Percentiles rank a stretch among this genome's conserved stretches.
phyloP scores from a whole-genome alignment of 768 basidiomycete species.

The Xerocomellus chrysenteron region DNA sequence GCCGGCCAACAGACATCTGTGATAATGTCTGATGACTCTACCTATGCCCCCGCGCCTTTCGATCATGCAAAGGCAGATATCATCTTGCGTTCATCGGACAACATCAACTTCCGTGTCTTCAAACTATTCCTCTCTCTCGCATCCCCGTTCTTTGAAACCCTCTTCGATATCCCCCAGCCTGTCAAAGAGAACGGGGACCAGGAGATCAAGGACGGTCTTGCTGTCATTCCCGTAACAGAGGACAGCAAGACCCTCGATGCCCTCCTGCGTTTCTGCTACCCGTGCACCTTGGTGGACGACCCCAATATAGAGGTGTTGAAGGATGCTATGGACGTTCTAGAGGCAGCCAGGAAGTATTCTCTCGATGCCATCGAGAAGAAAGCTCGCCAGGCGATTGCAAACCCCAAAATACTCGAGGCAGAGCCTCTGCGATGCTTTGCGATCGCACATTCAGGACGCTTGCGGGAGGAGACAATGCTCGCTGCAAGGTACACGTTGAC shows the following conservation, averaged over 20 bases:
- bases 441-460: neutral
- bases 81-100: too few relatives aligned
- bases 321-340: neutral
- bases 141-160: too few relatives aligned
- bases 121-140: too few relatives aligned
- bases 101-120: too few relatives aligned
- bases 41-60: constrained; percentile 1
- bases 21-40: neutral
- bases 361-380: neutral
- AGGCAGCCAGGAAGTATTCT: neutral
- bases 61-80: too few relatives aligned
- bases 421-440: constrained; percentile 1
- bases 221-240: neutral
- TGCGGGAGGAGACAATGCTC: neutral
- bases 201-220: neutral
- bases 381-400: neutral
- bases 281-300: neutral
- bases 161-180: constrained; percentile 30
- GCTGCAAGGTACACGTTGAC: constrained; percentile 19
- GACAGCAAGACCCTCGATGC: too few relatives aligned
- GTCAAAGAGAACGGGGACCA: neutral
- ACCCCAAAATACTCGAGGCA: neutral
- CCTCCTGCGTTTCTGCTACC: too few relatives aligned
- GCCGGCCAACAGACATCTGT: neutral
- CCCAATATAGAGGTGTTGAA: neutral